Base-by-base conservation (phyloP, 2,329 filamentous ascomycete genomes). In the Penicillium freii region DNA sequence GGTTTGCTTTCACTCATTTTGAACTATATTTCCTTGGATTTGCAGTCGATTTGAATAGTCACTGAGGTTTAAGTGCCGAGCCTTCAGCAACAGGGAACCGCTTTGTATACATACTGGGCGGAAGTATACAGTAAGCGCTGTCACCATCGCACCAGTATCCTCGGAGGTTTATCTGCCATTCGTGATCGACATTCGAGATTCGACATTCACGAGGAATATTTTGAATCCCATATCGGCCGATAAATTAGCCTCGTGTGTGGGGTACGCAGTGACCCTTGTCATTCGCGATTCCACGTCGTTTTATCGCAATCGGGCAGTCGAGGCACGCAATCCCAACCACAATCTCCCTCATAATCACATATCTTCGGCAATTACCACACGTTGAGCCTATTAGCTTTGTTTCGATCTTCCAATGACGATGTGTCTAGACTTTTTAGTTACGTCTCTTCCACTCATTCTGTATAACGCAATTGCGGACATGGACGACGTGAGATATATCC, bases 381-480 rank as follows among this genome's bases (percentile, higher is more conserved):
- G 13, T 42, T 11, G 9, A 17, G 17, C 25, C n/a, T 46, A 5
- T 46, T 53, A 31, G 49, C 13, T 10, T 45, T 27, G 2, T 19
- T 39, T 56, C 9, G 3, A 36, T 33, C 39, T 27, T 36, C 29
- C 25, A 45, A 45, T 33, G 7, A 15, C 19, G 3, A 1, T 36
- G 7, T 27, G n/a, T 4, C 27, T 21, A 34, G 27, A 21, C 5
- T 1, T 1, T 15, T 25, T 25, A 25, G 34, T 5, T 21, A 13
- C 17, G 7, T 31, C 19, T 49, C 17, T 42, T 36, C 17, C 11
- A 33, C 15, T 19, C 17, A 23, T 42, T 21, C n/a, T 9, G 36
- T 6, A 50, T 57, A 49, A 57, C 57, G 57, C 57, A 57, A 59
- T 59, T 47, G 21, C n/a, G 44, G 48, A 49, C 17, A 54, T 44